Conservation (phyloP, 2,329 filamentous ascomycete species). For the Verticillium longisporum region DNA sequence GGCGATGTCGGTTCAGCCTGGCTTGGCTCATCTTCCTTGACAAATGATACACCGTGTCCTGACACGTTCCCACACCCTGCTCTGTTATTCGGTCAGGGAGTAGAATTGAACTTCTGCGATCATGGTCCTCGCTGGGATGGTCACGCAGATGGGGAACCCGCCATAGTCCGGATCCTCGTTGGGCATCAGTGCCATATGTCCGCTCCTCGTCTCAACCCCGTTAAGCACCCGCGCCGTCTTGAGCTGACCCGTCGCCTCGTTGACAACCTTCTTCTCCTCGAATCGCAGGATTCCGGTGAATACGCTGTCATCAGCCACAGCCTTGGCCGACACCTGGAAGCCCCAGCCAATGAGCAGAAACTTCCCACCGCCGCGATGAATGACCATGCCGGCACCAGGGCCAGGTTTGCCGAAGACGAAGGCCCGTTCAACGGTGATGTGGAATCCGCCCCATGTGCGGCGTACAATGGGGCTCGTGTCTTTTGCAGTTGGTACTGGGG, state of each 20-base stretch:
- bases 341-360: conserved; percentile 20
- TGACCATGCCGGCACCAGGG: conserved; percentile 19
- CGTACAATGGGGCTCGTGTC: conserved; percentile 12
- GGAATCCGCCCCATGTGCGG: conserved; percentile 12
- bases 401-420: conserved; percentile 24
- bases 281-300: conserved; percentile 18
- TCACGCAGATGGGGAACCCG: conserved; percentile 42
- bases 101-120: conserved; percentile 31
- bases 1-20: no score
- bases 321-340: conserved; percentile 16
- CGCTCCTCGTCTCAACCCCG: conserved; percentile 26
- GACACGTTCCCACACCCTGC: no score
- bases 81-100: conserved; percentile 3
- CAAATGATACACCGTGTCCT: background rate
- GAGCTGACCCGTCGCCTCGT: conserved; percentile 17
- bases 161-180: conserved; percentile 46
- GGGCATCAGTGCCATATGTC: conserved; percentile 38
- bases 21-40: background rate
- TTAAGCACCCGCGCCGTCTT: conserved; percentile 17
- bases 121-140: conserved; percentile 39
- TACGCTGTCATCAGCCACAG: conserved; percentile 9
- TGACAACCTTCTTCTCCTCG: conserved; percentile 20
- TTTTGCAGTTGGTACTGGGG: background rate
- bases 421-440: conserved; percentile 21
- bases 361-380: conserved; percentile 14